Evolutionary conservation across 345 rosid species (phyloP), one percentile per base, ranked within the genome.

Genomic region (Pseudoturritis turrita): DNA sequence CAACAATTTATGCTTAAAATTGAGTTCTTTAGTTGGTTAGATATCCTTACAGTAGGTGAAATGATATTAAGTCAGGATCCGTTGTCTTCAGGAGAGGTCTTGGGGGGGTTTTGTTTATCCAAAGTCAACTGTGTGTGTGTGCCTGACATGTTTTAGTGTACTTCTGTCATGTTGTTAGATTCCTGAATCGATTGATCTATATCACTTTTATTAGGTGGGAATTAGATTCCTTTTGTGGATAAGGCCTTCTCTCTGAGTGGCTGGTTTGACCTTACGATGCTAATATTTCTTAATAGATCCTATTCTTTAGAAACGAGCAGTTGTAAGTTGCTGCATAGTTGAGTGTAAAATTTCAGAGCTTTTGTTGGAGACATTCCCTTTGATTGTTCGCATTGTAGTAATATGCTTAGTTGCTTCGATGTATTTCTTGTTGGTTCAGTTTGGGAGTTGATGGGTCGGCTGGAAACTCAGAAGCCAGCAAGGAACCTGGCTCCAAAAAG

Each of bases 401-500:
- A 29, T 53, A 15, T n/a, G 31, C 73, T 71, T 44, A 21, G 57
- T 62, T 68, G 9, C 10, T 37, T 19, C 63, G 9, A 50, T 28
- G 23, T 46, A 8, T 78, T 36, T 62, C 58, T 29, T 77, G 33
- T 51, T 77, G 56, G 57, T 49, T 25, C 52, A 94, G 98, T 47
- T 66, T 26, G 57, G 91, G 88, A 64, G 75, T 79, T 55, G 96
- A 89, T 83, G 90, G 84, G 53, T 78, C 89, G 3, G 75, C 82
- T 65, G 97, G 86, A 69, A 87, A 94, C 64, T 84, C 87, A 28
- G 89, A 91, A 59, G 81, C 77, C 65, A 81, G 61, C 44, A 94
- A 89, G 84, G 97, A 90, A 69, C 77, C 80, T 75, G 84, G 84
- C 67, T 84, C 94, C 36, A 90, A 85, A 80, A 93, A 93, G 85